These are phyloP conservation scores for Mortierella sp. DNA, from an alignment of 371 early-diverging fungal species.

Conservation along the genomic window DNA sequence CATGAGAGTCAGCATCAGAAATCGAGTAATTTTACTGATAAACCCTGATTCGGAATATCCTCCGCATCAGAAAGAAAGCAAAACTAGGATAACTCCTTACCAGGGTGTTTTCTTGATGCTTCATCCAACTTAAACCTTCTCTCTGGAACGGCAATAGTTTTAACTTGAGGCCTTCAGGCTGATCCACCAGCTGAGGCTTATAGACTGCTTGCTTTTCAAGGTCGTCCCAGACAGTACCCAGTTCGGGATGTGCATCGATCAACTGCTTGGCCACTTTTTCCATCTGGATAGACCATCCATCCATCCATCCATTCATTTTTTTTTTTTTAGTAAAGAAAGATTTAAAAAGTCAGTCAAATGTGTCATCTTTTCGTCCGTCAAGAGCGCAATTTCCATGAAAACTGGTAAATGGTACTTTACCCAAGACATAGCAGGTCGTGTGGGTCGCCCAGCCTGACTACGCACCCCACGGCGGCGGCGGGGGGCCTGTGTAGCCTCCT, in stretches of 20 bases:
- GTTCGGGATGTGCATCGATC: constrained; percentile 66
- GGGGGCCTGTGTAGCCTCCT: constrained; percentile 4
- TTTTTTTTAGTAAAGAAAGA: not conserved
- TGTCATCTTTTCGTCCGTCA: not conserved
- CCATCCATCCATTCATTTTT: no score
- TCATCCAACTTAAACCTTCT: constrained; percentile 89
- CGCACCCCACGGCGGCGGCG: constrained; percentile 3
- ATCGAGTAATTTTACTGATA: no score
- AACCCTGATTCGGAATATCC: not conserved
- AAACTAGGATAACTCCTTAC: constrained; percentile 44
- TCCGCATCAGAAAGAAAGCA: not conserved
- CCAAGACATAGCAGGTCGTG: constrained; percentile 12
- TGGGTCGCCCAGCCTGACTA: not conserved
- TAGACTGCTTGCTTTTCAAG: constrained; percentile 58
- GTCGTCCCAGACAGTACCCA: constrained; percentile 75
- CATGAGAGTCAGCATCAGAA: not conserved
- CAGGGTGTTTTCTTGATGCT: constrained; percentile 70
- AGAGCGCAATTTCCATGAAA: not conserved
- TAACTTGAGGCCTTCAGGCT: constrained; percentile 79
- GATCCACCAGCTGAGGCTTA: constrained; percentile 60
- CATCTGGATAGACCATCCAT: constrained; percentile 22
- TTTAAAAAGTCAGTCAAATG: not conserved
- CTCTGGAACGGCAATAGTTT: constrained; percentile 90
- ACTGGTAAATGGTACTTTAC: not conserved
- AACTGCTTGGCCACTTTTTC: constrained; percentile 46